Conservation (phyloP, 176 grass and related monocot species). For the Cocos nucifera region DNA sequence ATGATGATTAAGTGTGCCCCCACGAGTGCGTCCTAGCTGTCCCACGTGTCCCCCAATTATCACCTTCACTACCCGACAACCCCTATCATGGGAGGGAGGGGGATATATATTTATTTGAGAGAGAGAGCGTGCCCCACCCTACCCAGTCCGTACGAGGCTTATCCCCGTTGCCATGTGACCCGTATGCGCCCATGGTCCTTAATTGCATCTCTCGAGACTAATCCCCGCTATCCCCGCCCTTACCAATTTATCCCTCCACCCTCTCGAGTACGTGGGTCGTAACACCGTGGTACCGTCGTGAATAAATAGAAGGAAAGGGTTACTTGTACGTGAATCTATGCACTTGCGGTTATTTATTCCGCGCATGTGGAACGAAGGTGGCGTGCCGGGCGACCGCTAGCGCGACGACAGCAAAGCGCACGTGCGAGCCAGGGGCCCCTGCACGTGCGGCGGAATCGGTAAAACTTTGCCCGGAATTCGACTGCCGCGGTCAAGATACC, state of each 20-base stretch:
- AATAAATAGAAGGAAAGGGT: background rate
- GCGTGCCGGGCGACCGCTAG: background rate
- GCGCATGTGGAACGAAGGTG: background rate
- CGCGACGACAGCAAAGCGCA: conserved; percentile 1
- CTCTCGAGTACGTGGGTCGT: no score
- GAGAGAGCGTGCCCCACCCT: no score
- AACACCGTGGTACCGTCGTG: background rate
- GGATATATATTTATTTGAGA: no score
- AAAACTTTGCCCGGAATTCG: no score
- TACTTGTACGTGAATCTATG: background rate
- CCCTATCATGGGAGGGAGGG: background rate
- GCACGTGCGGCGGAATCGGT: background rate
- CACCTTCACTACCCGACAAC: background rate
- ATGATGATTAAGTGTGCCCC: conserved; percentile 12
- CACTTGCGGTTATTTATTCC: background rate
- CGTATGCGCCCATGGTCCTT: background rate
- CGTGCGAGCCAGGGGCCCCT: background rate
- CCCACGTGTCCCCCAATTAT: conserved; percentile 13
- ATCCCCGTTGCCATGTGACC: background rate
- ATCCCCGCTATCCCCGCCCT: no score
- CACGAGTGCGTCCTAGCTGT: conserved; percentile 16
- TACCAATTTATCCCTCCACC: no score
- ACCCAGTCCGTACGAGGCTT: no score
- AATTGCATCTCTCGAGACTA: no score
- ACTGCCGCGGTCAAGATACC: no score